Percentiles rank a stretch among this genome's conserved stretches.
These are phyloP conservation scores for Colletotrichum theobromicola DNA, from an alignment of 2,329 filamentous ascomycete species.

Conservation along the genomic window DNA sequence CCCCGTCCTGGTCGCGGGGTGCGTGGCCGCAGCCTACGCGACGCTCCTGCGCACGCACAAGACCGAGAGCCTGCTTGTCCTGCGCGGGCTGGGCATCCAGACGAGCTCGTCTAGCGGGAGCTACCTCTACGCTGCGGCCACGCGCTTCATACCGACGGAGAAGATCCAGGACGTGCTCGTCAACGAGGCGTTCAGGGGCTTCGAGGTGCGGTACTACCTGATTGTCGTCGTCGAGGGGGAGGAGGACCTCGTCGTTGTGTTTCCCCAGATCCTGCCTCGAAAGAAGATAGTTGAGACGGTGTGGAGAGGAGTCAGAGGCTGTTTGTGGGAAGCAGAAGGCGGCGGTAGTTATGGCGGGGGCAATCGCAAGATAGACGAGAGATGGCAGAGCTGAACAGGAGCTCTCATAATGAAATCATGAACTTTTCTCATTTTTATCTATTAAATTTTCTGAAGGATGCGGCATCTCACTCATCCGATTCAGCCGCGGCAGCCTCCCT, in stretches of 20 bases:
- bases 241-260: constrained; percentile 90
- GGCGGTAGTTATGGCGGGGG: background rate
- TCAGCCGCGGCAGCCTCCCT: background rate
- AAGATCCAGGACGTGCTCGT: constrained; percentile 93
- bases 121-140: constrained; percentile 59
- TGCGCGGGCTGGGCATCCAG: constrained; percentile 90
- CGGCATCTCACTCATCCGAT: background rate
- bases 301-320: constrained; percentile 84
- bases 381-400: constrained; percentile 18
- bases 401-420: background rate
- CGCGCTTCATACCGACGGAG: constrained; percentile 81
- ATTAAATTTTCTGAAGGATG: background rate
- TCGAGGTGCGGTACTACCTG: constrained; percentile 89
- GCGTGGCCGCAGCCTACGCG: constrained; percentile 44
- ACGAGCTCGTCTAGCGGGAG: constrained; percentile 75
- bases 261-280: constrained; percentile 79
- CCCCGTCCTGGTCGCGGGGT: constrained; percentile 43
- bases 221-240: constrained; percentile 91
- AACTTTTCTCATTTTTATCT: background rate
- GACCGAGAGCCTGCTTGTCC: constrained; percentile 86
- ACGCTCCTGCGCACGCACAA: constrained; percentile 53
- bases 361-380: constrained; percentile 30
- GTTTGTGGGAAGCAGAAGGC: constrained; percentile 72
- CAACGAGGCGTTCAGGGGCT: constrained; percentile 92
- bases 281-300: constrained; percentile 82